Percentiles rank a stretch among this genome's conserved stretches.
Evolutionary conservation across 2,329 filamentous ascomycete genomes (phyloP).

Genomic region (Colletotrichum trifolii): DNA sequence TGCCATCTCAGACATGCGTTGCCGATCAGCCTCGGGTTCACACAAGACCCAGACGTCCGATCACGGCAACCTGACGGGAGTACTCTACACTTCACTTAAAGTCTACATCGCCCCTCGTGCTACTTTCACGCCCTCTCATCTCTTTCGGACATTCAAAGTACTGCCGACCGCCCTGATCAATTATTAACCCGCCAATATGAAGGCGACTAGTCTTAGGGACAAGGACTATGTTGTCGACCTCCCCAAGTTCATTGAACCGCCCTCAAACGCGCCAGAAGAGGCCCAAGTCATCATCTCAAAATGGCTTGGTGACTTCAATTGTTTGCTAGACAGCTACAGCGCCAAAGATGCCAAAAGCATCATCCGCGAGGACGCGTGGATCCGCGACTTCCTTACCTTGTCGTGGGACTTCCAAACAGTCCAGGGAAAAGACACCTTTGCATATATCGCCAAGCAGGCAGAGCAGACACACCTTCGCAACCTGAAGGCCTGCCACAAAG

Average conservation of each 20-base stretch:
- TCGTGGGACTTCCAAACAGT: conserved; percentile 62
- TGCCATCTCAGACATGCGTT: neutral
- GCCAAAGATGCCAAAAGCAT: conserved; percentile 37
- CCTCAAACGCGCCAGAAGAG: conserved; percentile 4
- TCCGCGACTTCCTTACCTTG: conserved; percentile 68
- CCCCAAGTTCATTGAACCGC: conserved; percentile 16
- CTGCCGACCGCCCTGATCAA: too few relatives aligned
- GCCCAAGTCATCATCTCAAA: conserved; percentile 4
- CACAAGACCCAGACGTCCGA: too few relatives aligned
- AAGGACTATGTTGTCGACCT: conserved; percentile 15
- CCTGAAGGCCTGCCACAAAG: conserved; percentile 10
- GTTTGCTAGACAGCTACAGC: neutral
- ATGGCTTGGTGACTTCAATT: conserved; percentile 9
- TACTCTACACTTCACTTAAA: too few relatives aligned
- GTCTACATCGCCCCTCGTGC: too few relatives aligned
- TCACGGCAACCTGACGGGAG: too few relatives aligned
- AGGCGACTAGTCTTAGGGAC: neutral
- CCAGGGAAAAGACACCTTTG: conserved; percentile 10
- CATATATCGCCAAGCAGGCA: conserved; percentile 22
- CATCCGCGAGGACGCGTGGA: conserved; percentile 60
- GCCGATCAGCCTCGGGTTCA: too few relatives aligned
- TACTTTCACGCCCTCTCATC: too few relatives aligned
- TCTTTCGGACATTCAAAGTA: too few relatives aligned
- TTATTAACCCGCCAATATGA: neutral
- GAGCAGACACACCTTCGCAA: conserved; percentile 5